Conservation (phyloP, 179 eudicot species). For the Beta corolliflora region DNA sequence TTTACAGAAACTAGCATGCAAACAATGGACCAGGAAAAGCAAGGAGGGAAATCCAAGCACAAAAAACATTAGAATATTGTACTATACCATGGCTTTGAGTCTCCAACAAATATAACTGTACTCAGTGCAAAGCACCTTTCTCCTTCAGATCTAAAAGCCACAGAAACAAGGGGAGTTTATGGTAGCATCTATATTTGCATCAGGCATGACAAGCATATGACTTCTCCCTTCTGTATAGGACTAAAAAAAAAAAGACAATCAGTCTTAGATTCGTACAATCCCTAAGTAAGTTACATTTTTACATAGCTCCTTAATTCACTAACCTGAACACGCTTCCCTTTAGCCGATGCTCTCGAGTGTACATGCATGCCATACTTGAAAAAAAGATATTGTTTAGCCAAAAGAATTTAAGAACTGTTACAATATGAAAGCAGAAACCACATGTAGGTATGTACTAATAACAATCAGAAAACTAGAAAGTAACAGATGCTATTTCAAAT, state of each 20-base stretch:
- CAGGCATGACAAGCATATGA: conserved; percentile 86
- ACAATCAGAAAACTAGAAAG: too few species aligned
- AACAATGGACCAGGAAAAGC: neutral
- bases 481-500: too few species aligned
- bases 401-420: neutral
- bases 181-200: conserved; percentile 73
- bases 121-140: conserved; percentile 91
- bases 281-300: neutral
- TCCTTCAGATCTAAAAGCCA: conserved; percentile 94
- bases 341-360: conserved; percentile 72
- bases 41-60: neutral
- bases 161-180: conserved; percentile 73
- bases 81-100: conserved; percentile 68
- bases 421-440: neutral
- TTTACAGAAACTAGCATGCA: neutral
- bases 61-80: neutral
- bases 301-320: conserved; percentile 7
- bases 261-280: neutral
- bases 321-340: conserved; percentile 93
- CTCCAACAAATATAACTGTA: conserved; percentile 83
- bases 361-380: conserved; percentile 80
- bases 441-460: neutral
- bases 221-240: conserved; percentile 90
- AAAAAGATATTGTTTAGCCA: neutral
- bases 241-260: conserved; percentile 38